Percentiles rank a stretch among this genome's conserved stretches.
These are phyloP conservation scores for Cyberlindnera euphorbiae DNA, from an alignment of 805 yeast species.

Conservation along the genomic window DNA sequence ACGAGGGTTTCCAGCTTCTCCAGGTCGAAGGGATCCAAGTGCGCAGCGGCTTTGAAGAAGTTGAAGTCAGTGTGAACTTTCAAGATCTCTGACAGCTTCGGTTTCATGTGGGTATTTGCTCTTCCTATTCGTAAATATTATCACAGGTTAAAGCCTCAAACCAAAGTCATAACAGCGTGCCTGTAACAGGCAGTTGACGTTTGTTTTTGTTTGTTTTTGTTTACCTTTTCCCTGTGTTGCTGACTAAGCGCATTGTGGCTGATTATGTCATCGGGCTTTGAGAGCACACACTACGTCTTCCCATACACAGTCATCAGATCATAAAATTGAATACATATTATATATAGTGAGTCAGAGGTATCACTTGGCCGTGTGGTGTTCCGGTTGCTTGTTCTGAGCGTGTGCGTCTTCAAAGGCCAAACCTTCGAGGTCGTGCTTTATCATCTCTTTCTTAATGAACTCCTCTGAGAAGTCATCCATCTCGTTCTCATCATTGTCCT, in stretches of 20 bases:
- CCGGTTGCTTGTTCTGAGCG: slow-evolving; percentile 3
- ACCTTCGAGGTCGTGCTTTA: slow-evolving; percentile 19
- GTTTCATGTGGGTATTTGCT: too few species aligned
- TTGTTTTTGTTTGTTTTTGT: slow-evolving; percentile 7
- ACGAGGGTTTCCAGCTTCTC: slow-evolving; percentile 15
- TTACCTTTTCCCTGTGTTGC: slow-evolving; percentile 3
- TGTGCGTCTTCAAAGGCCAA: slow-evolving; percentile 14
- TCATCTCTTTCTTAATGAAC: slow-evolving; percentile 23
- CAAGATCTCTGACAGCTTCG: slow-evolving; percentile 22
- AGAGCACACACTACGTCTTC: too few species aligned
- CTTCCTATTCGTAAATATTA: too few species aligned
- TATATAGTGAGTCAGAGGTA: too few species aligned
- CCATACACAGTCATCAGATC: too few species aligned
- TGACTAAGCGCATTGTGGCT: too few species aligned
- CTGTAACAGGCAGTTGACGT: not conserved
- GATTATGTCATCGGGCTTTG: too few species aligned
- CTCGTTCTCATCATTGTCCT: slow-evolving; percentile 5
- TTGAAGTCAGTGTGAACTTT: slow-evolving; percentile 21
- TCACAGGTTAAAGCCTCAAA: too few species aligned
- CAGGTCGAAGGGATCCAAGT: slow-evolving; percentile 25
- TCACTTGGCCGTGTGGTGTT: slow-evolving; percentile 3
- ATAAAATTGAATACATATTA: not conserved
- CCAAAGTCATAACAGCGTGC: too few species aligned
- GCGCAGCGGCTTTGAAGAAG: slow-evolving; percentile 22
- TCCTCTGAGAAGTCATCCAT: slow-evolving; percentile 14